These are phyloP conservation scores for Pistacia integerrima DNA, from an alignment of 345 rosid species.

Conservation along the genomic window DNA sequence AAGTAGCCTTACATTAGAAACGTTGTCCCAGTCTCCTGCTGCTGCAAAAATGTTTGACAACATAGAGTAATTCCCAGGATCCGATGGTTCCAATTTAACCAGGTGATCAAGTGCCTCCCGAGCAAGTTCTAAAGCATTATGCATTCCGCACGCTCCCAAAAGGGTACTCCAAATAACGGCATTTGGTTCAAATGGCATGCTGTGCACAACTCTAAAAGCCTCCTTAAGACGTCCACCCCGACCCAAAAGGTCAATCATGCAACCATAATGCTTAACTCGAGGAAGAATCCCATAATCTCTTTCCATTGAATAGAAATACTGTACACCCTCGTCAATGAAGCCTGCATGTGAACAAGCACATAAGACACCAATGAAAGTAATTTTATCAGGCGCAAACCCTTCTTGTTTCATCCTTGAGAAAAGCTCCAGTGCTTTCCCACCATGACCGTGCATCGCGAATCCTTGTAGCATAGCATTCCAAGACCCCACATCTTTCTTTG, in stretches of 20 bases:
- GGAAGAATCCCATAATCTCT: slow-evolving; percentile 65
- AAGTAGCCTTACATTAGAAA: slow-evolving; percentile 59
- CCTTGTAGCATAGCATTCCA: slow-evolving; percentile 93
- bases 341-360: slow-evolving; percentile 91
- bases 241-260: slow-evolving; percentile 83
- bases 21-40: slow-evolving; percentile 66
- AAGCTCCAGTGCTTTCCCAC: slow-evolving; percentile 64
- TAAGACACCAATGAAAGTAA: slow-evolving; percentile 66
- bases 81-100: slow-evolving; percentile 46
- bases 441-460: slow-evolving; percentile 77
- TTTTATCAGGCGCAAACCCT: slow-evolving; percentile 67
- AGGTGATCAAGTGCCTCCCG: slow-evolving; percentile 52
- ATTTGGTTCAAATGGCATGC: slow-evolving; percentile 81
- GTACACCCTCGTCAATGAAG: slow-evolving; percentile 67
- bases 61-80: slow-evolving; percentile 60
- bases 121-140: slow-evolving; percentile 55
- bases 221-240: slow-evolving; percentile 77
- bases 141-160: slow-evolving; percentile 73
- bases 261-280: slow-evolving; percentile 82
- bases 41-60: slow-evolving; percentile 71
- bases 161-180: slow-evolving; percentile 84
- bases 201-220: slow-evolving; percentile 59
- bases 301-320: slow-evolving; percentile 66
- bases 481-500: slow-evolving; percentile 63
- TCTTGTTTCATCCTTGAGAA: slow-evolving; percentile 70